Conservation (phyloP, 208 protist genomes). For the Balamuthia mandrillaris region DNA sequence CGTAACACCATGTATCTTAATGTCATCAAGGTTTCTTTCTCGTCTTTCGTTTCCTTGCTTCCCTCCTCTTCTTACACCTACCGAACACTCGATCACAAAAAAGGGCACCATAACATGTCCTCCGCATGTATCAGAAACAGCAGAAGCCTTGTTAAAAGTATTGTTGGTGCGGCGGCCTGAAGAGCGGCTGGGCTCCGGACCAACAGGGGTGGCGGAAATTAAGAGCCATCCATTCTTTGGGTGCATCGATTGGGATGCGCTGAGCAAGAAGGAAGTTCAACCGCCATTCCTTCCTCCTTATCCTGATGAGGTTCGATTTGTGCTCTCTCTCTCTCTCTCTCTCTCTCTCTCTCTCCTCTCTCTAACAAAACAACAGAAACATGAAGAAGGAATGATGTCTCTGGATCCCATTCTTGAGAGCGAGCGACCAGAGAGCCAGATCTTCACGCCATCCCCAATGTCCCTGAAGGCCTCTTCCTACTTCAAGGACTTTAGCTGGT, state of each 20-base stretch:
- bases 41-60: background rate
- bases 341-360: background rate
- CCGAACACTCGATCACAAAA: background rate
- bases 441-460: background rate
- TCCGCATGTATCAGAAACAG: conserved; percentile 25
- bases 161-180: conserved; percentile 50
- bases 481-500: conserved; percentile 31
- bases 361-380: background rate
- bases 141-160: conserved; percentile 17
- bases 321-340: background rate
- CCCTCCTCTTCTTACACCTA: background rate
- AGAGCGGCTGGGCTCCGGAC: conserved; percentile 39
- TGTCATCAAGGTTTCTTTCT: conserved; percentile 19
- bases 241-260: conserved; percentile 21
- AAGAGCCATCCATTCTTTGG: conserved; percentile 45
- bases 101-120: conserved; percentile 51
- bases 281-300: conserved; percentile 28
- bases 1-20: conserved; percentile 38
- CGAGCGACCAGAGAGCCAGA: background rate
- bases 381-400: background rate
- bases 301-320: background rate
- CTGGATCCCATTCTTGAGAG: conserved; percentile 13
- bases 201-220: conserved; percentile 44
- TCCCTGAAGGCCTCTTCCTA: conserved; percentile 4
- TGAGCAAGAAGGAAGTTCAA: background rate